phyloP scores from a whole-genome alignment of 2,329 filamentous ascomycete genomes.

The Fusarium sp. region DNA sequence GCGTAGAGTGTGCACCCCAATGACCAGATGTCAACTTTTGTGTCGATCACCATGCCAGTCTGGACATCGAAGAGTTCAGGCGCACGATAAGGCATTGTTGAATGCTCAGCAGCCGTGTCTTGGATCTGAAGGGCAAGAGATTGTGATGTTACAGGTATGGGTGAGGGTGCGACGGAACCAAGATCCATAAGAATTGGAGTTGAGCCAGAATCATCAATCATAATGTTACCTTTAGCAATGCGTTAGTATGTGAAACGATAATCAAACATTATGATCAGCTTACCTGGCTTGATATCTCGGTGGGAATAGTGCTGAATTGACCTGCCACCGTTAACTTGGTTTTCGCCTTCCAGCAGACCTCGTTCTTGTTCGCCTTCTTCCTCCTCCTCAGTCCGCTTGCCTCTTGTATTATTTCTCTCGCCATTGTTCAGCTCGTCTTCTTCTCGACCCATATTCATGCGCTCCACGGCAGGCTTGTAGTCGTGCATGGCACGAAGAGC shows the following conservation, averaged over 20 bases:
- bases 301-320: slow-evolving; percentile 87
- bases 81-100: slow-evolving; percentile 97
- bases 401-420: slow-evolving; percentile 48
- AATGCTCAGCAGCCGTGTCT: slow-evolving; percentile 94
- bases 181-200: slow-evolving; percentile 97
- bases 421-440: slow-evolving; percentile 54
- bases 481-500: slow-evolving; percentile 92
- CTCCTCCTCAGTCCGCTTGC: slow-evolving; percentile 68
- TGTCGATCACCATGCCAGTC: slow-evolving; percentile 90
- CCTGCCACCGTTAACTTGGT: slow-evolving; percentile 67
- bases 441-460: slow-evolving; percentile 64
- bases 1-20: slow-evolving; percentile 98
- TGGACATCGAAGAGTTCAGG: slow-evolving; percentile 98
- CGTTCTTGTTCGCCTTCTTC: slow-evolving; percentile 81
- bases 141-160: slow-evolving; percentile 88
- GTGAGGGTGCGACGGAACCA: slow-evolving; percentile 87
- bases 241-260: background rate
- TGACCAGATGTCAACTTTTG: slow-evolving; percentile 98
- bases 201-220: slow-evolving; percentile 92
- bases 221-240: slow-evolving; percentile 80
- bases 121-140: slow-evolving; percentile 92
- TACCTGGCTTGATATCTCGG: slow-evolving; percentile 96
- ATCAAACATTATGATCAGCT: slow-evolving; percentile 38
- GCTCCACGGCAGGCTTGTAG: slow-evolving; percentile 68
- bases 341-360: slow-evolving; percentile 84